Evolutionary conservation across 129 eudicot genomes (phyloP).

Genomic region (Smallanthus sonchifolius): DNA sequence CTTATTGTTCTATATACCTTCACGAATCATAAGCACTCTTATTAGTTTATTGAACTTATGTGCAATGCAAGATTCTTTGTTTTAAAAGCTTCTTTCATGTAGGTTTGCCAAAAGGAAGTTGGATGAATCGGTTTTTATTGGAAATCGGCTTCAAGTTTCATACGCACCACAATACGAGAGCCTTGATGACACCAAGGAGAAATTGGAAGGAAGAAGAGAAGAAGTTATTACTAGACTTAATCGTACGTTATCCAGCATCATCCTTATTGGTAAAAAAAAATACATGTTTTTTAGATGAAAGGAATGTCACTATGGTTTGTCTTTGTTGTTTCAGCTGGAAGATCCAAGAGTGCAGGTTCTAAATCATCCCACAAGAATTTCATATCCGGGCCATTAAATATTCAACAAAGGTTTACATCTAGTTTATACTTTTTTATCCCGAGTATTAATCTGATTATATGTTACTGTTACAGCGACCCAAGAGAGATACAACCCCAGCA

Average conservation of each 20-base stretch:
- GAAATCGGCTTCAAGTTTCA: slow-evolving; percentile 74
- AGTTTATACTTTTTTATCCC: background rate
- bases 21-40: background rate
- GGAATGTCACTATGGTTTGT: background rate
- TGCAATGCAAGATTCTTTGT: background rate
- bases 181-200: slow-evolving; percentile 77
- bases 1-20: background rate
- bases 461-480: slow-evolving; percentile 33
- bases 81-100: slow-evolving; percentile 18
- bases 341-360: slow-evolving; percentile 34
- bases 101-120: slow-evolving; percentile 95
- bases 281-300: background rate
- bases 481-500: slow-evolving; percentile 36
- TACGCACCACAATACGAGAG: slow-evolving; percentile 84
- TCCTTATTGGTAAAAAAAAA: background rate
- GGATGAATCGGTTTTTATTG: slow-evolving; percentile 81
- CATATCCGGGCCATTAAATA: slow-evolving; percentile 26
- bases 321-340: slow-evolving; percentile 55
- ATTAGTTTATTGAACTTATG: background rate
- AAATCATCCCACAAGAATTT: slow-evolving; percentile 29
- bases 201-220: slow-evolving; percentile 76
- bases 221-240: slow-evolving; percentile 74
- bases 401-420: slow-evolving; percentile 32
- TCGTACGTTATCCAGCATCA: slow-evolving; percentile 37
- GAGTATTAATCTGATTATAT: background rate